These are phyloP conservation scores for Paratinospora sagittata DNA, from an alignment of 164 flowering plant species.

Conservation along the genomic window DNA sequence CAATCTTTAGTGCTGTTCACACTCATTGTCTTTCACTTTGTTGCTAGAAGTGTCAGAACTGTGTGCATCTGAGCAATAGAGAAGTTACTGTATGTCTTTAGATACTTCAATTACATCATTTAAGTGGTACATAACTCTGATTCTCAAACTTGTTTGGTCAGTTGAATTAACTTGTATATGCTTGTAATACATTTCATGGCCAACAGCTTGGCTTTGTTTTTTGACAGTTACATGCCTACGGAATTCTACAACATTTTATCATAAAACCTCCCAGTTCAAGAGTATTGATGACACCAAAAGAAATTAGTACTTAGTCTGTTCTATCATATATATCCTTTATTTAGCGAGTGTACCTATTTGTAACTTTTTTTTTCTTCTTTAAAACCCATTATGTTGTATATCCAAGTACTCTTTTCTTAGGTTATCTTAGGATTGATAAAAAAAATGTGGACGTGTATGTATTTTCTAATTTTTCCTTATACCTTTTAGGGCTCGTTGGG, in stretches of 20 bases:
- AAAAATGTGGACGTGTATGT: too few relatives aligned
- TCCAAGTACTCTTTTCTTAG: too few relatives aligned
- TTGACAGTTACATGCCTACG: background rate
- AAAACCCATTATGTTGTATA: too few relatives aligned
- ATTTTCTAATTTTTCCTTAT: too few relatives aligned
- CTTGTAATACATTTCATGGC: background rate
- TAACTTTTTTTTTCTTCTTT: too few relatives aligned
- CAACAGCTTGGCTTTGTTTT: background rate
- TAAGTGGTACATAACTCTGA: background rate
- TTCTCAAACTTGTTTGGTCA: constrained; percentile 7
- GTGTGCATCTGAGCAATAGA: background rate
- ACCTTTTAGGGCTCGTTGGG: too few relatives aligned
- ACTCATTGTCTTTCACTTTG: background rate
- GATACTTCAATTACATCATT: constrained; percentile 1
- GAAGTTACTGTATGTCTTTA: background rate
- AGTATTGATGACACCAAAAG: too few relatives aligned
- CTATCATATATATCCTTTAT: too few relatives aligned
- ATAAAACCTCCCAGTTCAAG: too few relatives aligned
- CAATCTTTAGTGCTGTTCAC: background rate
- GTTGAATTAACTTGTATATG: background rate
- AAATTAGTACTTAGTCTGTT: too few relatives aligned
- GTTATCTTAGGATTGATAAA: too few relatives aligned
- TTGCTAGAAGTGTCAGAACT: background rate
- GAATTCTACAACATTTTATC: background rate
- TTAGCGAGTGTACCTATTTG: too few relatives aligned